Evolutionary conservation across 257 asterid genomes (phyloP).

Genomic region (Lavandula angustifolia): DNA sequence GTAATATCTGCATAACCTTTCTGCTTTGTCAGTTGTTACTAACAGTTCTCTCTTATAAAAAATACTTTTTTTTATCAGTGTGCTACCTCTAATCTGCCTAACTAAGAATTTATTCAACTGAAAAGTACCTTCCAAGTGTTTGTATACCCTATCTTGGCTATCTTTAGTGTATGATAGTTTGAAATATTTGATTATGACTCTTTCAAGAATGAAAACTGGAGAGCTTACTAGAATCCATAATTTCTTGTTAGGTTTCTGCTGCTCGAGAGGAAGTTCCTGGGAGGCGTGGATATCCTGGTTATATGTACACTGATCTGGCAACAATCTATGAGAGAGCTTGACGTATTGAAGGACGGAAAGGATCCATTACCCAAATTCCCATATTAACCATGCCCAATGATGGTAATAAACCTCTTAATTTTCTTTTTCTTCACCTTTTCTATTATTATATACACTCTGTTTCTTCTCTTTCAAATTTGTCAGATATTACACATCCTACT

Average conservation of each 20-base stretch:
- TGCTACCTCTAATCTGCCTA: background rate
- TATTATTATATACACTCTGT: slow-evolving; percentile 15
- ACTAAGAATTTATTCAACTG: slow-evolving; percentile 1
- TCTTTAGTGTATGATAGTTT: background rate
- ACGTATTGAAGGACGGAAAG: slow-evolving; percentile 93
- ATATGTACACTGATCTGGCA: slow-evolving; percentile 92
- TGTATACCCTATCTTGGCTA: too few relatives aligned
- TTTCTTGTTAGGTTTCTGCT: slow-evolving; percentile 80
- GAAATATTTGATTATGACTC: background rate
- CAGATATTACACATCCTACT: slow-evolving; percentile 96
- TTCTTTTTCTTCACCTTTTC: background rate
- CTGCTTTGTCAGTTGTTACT: slow-evolving; percentile 19
- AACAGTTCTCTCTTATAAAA: background rate
- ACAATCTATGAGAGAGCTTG: slow-evolving; percentile 97
- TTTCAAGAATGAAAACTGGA: background rate
- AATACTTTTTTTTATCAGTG: slow-evolving; percentile 7
- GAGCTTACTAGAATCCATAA: too few relatives aligned
- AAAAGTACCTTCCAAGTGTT: too few relatives aligned
- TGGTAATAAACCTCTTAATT: slow-evolving; percentile 43
- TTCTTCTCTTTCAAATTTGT: slow-evolving; percentile 26
- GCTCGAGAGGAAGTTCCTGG: slow-evolving; percentile 80
- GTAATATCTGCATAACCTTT: slow-evolving; percentile 26
- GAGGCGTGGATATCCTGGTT: slow-evolving; percentile 42
- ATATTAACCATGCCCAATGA: slow-evolving; percentile 95
- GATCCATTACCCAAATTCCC: slow-evolving; percentile 92